These are phyloP conservation scores for Rhizophora mangle DNA, from an alignment of 345 rosid species.

Conservation along the genomic window DNA sequence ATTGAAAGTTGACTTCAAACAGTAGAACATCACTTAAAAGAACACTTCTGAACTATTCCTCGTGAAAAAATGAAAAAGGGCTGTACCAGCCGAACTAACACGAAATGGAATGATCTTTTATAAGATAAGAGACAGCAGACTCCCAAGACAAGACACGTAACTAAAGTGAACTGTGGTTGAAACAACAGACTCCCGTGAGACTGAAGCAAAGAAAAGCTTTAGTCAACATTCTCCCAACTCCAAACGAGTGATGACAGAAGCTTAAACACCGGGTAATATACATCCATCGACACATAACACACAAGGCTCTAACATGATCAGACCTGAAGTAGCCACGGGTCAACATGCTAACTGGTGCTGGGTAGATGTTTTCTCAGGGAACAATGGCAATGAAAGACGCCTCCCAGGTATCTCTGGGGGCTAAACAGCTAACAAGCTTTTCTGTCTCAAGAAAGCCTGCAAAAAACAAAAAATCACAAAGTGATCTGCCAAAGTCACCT, in stretches of 20 bases:
- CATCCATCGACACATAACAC: constrained; percentile 32
- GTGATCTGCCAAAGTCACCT: constrained; percentile 36
- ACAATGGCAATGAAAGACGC: constrained; percentile 36
- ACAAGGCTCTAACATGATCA: constrained; percentile 5
- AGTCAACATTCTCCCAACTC: constrained; percentile 5
- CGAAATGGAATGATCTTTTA: too few species aligned
- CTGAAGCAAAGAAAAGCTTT: constrained; percentile 22
- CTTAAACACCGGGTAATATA: constrained; percentile 21
- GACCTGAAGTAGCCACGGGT: constrained; percentile 18
- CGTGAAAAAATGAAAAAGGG: too few species aligned
- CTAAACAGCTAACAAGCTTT: constrained; percentile 46
- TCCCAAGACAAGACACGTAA: too few species aligned
- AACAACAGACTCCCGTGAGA: constrained; percentile 26
- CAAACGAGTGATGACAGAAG: constrained; percentile 16
- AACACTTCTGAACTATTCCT: too few species aligned
- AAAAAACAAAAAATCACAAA: constrained; percentile 27
- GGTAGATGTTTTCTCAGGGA: constrained; percentile 36
- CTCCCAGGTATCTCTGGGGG: constrained; percentile 22
- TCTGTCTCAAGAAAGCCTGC: constrained; percentile 35
- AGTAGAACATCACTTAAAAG: too few species aligned
- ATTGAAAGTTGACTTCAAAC: too few species aligned
- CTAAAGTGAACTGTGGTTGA: constrained; percentile 2
- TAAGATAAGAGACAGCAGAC: too few species aligned
- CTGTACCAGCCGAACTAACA: too few species aligned
- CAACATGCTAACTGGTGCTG: constrained; percentile 33